Percentiles rank a stretch among this genome's conserved stretches.
These are phyloP conservation scores for Crithidia acanthocephali DNA, from an alignment of 208 protist genomes.

Conservation along the genomic window DNA sequence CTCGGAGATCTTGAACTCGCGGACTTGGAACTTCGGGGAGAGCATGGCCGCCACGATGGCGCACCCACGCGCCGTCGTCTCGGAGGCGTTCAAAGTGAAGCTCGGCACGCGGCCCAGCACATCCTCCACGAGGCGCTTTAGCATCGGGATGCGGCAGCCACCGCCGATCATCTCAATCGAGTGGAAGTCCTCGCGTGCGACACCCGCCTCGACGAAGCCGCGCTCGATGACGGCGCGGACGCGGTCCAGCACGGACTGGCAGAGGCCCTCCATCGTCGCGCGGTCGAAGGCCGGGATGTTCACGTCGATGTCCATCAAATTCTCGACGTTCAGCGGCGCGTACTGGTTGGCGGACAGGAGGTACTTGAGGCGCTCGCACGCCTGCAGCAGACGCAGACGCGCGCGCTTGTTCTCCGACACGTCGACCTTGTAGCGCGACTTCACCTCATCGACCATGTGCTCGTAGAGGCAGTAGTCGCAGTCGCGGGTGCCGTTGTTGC, in stretches of 20 bases:
- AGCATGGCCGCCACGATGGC: conserved; percentile 89
- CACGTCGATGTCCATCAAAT: conserved; percentile 93
- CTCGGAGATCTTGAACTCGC: conserved; percentile 86
- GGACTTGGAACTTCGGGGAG: conserved; percentile 92
- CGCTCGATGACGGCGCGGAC: conserved; percentile 60
- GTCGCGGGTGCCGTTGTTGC: conserved; percentile 83
- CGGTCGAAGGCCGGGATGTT: conserved; percentile 84
- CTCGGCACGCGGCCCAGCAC: conserved; percentile 62
- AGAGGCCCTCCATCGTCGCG: conserved; percentile 73
- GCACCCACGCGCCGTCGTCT: conserved; percentile 85
- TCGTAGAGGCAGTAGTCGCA: conserved; percentile 85
- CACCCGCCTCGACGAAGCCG: conserved; percentile 59
- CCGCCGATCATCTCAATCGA: conserved; percentile 93
- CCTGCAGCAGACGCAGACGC: conserved; percentile 81
- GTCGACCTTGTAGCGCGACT: conserved; percentile 91
- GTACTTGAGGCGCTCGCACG: conserved; percentile 91
- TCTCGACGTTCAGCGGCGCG: conserved; percentile 89
- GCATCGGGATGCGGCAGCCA: conserved; percentile 88
- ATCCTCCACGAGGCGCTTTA: conserved; percentile 80
- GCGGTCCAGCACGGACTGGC: conserved; percentile 45
- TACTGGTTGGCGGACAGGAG: conserved; percentile 88
- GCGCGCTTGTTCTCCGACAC: conserved; percentile 83
- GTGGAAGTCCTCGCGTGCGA: conserved; percentile 57
- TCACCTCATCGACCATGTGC: conserved; percentile 76
- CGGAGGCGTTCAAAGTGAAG: conserved; percentile 91